Base-by-base conservation (phyloP, 192 early-diverging fungal species). In the Backusella parvicylindrica region DNA sequence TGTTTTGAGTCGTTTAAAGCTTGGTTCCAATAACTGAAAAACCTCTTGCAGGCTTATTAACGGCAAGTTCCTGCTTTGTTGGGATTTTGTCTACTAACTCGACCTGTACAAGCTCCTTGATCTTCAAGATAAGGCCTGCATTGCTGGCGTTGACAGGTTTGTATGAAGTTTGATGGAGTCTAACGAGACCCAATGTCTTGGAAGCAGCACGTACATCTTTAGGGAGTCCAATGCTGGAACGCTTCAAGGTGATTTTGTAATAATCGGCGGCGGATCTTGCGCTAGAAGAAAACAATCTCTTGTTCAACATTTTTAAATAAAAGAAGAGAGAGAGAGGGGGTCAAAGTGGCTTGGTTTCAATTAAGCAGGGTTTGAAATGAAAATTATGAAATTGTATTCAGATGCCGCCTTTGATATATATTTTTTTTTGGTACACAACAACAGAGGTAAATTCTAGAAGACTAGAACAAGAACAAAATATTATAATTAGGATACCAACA, bases 101-200 rank as follows among this genome's bases (percentile, higher is more conserved):
- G 12, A 87, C 85, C 37, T 84, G 56, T 26, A 87, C 78, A 28
- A 86, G 73, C 68, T 87, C 86, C 50, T 87, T 87, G 18, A 87
- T 49, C 73, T 86, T 87, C 16, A 87, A 76, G 73, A 87, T 87
- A 38, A 79, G 68, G 41, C 86, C 86, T 13, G 83, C 86, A 37
- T 77, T 84, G 28, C 74, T 79, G n/a, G 86, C 64, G 49, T 77
- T 81, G 36, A 79, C 80, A 49, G 85, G 80, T 65, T 79, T 80
- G 64, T 85, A 87, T 50, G 83, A 76, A 0, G 85, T 83, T 64
- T 83, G 76, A 47, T 80, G 74, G 63, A 84, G 78, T 16, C 68
- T 35, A 37, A 50, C 23, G 3, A 87, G 70, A 8, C 84, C 83
- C 0, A 87, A 76, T 2, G 84, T 81, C 35, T 73, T 16, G 28